Evolutionary conservation across 176 grass and related monocot genomes (phyloP).

Genomic region (Phragmites australis): DNA sequence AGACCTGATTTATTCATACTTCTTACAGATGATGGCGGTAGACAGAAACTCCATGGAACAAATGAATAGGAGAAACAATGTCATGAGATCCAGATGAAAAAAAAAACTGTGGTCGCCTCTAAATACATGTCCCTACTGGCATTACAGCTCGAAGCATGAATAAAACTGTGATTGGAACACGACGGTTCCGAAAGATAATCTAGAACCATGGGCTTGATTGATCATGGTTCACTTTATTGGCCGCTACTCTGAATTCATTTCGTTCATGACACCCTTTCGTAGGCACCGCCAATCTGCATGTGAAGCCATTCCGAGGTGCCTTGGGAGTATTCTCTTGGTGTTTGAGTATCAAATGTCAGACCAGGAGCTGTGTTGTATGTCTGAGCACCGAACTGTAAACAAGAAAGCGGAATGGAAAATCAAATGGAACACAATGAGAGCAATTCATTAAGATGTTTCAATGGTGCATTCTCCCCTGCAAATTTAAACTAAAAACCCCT

Average conservation of each 20-base stretch:
- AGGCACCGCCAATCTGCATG: constrained; percentile 81
- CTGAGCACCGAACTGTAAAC: constrained; percentile 50
- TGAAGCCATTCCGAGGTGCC: constrained; percentile 77
- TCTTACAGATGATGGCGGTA: neutral
- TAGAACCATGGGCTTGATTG: constrained; percentile 38
- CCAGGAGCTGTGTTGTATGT: constrained; percentile 58
- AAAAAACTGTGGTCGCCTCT: neutral
- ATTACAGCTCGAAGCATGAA: constrained; percentile 59
- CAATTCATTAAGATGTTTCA: neutral
- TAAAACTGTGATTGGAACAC: constrained; percentile 52
- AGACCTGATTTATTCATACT: constrained; percentile 15
- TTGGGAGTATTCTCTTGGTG: constrained; percentile 66
- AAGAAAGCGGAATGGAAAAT: neutral
- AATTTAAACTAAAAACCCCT: neutral
- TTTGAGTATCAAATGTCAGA: constrained; percentile 63
- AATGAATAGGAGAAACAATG: neutral
- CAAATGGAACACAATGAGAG: neutral
- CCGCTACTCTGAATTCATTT: neutral
- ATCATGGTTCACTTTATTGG: constrained; percentile 35
- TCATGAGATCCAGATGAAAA: neutral
- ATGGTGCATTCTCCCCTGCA: neutral
- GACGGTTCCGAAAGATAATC: constrained; percentile 37
- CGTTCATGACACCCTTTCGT: constrained; percentile 77
- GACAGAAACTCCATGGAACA: constrained; percentile 36
- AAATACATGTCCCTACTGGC: constrained; percentile 47